These are phyloP conservation scores for Tricholoma saponaceum DNA, from an alignment of 768 basidiomycete species.

Conservation along the genomic window DNA sequence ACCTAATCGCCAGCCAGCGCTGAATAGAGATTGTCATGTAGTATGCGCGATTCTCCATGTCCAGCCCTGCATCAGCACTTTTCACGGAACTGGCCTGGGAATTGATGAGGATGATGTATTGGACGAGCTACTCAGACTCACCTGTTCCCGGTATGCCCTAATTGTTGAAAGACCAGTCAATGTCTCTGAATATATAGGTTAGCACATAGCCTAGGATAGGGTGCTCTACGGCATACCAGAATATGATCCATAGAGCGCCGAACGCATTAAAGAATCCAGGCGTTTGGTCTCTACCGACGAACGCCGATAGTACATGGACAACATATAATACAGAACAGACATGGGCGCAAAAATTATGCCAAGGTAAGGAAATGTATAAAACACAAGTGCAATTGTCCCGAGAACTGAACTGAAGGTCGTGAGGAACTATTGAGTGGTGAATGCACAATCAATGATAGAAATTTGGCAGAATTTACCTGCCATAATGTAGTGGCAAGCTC, in stretches of 20 bases:
- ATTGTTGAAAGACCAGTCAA: constrained; percentile 63
- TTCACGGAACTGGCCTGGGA: constrained; percentile 42
- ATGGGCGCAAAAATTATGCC: constrained; percentile 61
- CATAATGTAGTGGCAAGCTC: constrained; percentile 42
- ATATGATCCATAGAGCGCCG: constrained; percentile 52
- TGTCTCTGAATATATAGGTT: constrained; percentile 37
- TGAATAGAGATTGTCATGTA: constrained; percentile 64
- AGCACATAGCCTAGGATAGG: neutral
- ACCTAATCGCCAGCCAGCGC: constrained; percentile 57
- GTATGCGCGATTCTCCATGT: constrained; percentile 60
- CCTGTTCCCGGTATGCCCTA: constrained; percentile 55
- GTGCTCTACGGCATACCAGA: constrained; percentile 36
- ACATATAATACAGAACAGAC: constrained; percentile 46
- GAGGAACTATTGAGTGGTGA: constrained; percentile 28
- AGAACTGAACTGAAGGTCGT: constrained; percentile 39
- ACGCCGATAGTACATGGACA: constrained; percentile 53
- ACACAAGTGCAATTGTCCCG: constrained; percentile 55
- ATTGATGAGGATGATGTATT: neutral
- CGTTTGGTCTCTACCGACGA: constrained; percentile 64
- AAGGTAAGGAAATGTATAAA: constrained; percentile 65
- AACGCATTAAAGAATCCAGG: constrained; percentile 59
- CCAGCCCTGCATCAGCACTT: constrained; percentile 49
- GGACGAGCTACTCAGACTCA: constrained; percentile 13
- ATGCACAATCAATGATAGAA: neutral
- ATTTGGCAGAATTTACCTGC: constrained; percentile 28